These are phyloP conservation scores for Ophiostoma montium DNA, from an alignment of 2,329 filamentous ascomycete genomes.

Conservation along the genomic window DNA sequence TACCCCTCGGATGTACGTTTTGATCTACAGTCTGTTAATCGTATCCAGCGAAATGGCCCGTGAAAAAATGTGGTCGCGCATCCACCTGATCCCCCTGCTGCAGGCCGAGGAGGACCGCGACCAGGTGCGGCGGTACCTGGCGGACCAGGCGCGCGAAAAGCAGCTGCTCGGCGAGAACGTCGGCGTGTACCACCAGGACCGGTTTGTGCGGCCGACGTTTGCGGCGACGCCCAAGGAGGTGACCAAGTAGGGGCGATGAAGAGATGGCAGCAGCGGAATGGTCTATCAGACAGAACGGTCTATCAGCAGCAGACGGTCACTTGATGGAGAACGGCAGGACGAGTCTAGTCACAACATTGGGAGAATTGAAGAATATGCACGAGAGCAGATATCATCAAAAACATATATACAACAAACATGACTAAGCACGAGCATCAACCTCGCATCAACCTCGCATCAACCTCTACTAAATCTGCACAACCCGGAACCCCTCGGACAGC, in stretches of 20 bases:
- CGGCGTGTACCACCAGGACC: conserved; percentile 70
- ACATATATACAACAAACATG: background rate
- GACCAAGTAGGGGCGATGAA: conserved; percentile 33
- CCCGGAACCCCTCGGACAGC: conserved; percentile 60
- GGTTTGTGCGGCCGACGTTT: conserved; percentile 77
- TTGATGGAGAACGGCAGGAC: too few relatives aligned
- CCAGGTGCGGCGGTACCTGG: conserved; percentile 72
- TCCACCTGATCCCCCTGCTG: conserved; percentile 83
- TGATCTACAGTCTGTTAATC: background rate
- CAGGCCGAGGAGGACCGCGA: conserved; percentile 97
- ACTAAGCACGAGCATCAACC: background rate
- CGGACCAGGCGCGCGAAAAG: conserved; percentile 82
- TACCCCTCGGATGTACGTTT: too few relatives aligned
- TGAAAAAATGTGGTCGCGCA: conserved; percentile 97
- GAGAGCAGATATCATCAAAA: too few relatives aligned
- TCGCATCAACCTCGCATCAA: too few relatives aligned
- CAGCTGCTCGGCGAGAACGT: conserved; percentile 72
- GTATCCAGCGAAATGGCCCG: conserved; percentile 67
- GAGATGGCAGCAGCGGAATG: too few relatives aligned
- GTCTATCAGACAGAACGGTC: background rate
- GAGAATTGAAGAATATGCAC: too few relatives aligned
- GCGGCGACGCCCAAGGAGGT: conserved; percentile 52
- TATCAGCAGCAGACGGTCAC: background rate
- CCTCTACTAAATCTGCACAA: conserved; percentile 39
- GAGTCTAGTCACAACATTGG: too few relatives aligned